Base-by-base conservation (phyloP, 495 filamentous ascomycete species). In the Acidiella bohemica region DNA sequence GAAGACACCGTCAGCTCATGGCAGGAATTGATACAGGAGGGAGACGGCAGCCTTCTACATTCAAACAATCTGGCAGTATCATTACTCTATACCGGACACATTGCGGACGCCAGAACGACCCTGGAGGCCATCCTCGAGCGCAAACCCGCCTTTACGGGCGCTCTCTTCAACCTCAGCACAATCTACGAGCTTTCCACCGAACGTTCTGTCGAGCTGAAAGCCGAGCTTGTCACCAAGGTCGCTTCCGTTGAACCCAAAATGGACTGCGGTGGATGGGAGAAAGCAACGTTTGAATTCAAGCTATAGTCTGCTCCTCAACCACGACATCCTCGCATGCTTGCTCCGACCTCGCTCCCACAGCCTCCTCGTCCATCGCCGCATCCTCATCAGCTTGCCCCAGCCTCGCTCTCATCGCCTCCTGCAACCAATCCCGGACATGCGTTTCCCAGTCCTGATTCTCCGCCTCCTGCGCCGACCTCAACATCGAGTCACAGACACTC, bases 161-260 rank as follows among this genome's bases (percentile, higher is more conserved):
- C 92, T 13, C 69, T 84, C 1, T 97, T 95, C 59, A 97, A 97
- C 55, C 64, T 97, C 6, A 70, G 75, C 12, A 95, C 90, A 0
- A 71, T 93, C 49, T 97, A 93, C 55, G 90, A 97, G 58, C 72
- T 97, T 4, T 88, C 81, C 50, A 83, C 79, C 1, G 87, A 96
- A 41, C 68, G 69, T 44, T 67, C 79, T n/a, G 61, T 66, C 33
- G 66, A 65, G 12, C 57, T 78, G 51, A 96, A 94, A 61, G 57
- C 69, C 14, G 56, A 61, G 16, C 65, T 96, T 17, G 75, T 81
- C 6, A 79, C 81, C 53, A 70, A 65, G 22, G 65, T 92, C 12
- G 78, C 84, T 1, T 63, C 57, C 11, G 64, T 70, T 46, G 57
- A 57, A 29, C 57, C 25, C 55, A 60, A 46, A 39, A 65, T 52